These are phyloP conservation scores for Auricularia auricula-judae DNA, from an alignment of 768 basidiomycete genomes.

Conservation along the genomic window DNA sequence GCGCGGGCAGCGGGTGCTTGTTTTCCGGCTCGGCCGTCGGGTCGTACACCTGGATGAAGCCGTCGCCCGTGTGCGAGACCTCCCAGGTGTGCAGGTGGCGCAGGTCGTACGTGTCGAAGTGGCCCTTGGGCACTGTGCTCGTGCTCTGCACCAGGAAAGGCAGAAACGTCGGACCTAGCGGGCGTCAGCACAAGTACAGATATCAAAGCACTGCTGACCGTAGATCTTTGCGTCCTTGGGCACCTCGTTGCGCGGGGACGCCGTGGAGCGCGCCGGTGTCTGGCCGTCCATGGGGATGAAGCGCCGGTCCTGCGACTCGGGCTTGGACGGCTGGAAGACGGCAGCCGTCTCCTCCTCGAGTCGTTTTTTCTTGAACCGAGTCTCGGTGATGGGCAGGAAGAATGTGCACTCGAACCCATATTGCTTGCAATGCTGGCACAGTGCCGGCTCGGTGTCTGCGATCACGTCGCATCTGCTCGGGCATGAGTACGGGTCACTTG, in stretches of 20 bases:
- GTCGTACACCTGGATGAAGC: conserved; percentile 73
- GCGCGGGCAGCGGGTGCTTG: conserved; percentile 45
- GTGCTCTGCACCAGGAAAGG: conserved; percentile 85
- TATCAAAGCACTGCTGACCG: conserved; percentile 18
- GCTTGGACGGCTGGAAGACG: background rate
- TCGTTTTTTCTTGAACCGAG: conserved; percentile 96
- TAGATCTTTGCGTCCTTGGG: conserved; percentile 49
- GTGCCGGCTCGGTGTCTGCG: conserved; percentile 58
- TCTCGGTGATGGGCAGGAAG: conserved; percentile 97
- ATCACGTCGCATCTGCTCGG: conserved; percentile 69
- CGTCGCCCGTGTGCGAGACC: conserved; percentile 73
- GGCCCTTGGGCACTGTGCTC: conserved; percentile 69
- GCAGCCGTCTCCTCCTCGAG: conserved; percentile 52
- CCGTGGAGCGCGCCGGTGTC: conserved; percentile 20
- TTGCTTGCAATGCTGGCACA: conserved; percentile 92
- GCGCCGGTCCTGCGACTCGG: background rate
- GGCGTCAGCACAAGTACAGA: too few relatives aligned
- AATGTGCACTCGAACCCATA: conserved; percentile 92
- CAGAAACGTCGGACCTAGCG: conserved; percentile 74
- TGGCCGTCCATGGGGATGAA: background rate
- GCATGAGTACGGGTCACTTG: background rate
- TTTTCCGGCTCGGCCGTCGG: conserved; percentile 38
- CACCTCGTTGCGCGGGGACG: conserved; percentile 36
- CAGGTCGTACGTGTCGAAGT: conserved; percentile 80
- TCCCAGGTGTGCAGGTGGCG: conserved; percentile 85